These are phyloP conservation scores for Trichoderma sp. DNA, from an alignment of 2,329 filamentous ascomycete species.

Conservation along the genomic window DNA sequence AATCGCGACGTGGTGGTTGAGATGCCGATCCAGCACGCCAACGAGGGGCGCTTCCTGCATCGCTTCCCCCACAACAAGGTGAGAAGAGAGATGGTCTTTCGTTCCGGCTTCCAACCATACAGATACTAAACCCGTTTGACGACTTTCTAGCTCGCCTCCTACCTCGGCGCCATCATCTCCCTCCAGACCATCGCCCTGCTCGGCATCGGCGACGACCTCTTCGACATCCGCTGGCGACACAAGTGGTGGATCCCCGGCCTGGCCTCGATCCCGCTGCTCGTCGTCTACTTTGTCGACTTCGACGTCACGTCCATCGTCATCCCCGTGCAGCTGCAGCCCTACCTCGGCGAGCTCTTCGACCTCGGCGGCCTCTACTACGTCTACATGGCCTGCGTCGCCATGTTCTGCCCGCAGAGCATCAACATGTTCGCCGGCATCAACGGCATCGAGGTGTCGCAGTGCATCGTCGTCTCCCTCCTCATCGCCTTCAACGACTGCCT, in stretches of 20 bases:
- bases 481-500: slow-evolving; percentile 84
- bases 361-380: slow-evolving; percentile 84
- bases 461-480: slow-evolving; percentile 81
- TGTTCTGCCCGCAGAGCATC: slow-evolving; percentile 98
- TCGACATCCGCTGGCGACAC: slow-evolving; percentile 98
- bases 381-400: slow-evolving; percentile 95
- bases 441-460: slow-evolving; percentile 94
- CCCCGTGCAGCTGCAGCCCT: slow-evolving; percentile 79
- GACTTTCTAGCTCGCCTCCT: slow-evolving; percentile 75
- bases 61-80: slow-evolving; percentile 95
- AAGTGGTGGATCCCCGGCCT: slow-evolving; percentile 98
- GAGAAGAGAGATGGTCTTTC: slow-evolving; percentile 39
- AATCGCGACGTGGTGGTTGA: slow-evolving; percentile 84
- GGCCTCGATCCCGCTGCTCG: slow-evolving; percentile 87
- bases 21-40: slow-evolving; percentile 67
- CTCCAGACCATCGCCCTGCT: slow-evolving; percentile 89
- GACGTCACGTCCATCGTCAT: slow-evolving; percentile 95
- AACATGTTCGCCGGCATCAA: slow-evolving; percentile 99
- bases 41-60: slow-evolving; percentile 83
- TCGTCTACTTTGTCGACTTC: slow-evolving; percentile 98
- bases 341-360: slow-evolving; percentile 82
- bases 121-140: not conserved
- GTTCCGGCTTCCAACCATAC: not conserved
- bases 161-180: slow-evolving; percentile 89
- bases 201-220: slow-evolving; percentile 91